A percentile compares a stretch with the other conserved stretches of the same genome.
These are phyloP conservation scores for Cutaneotrichosporon cyanovorans DNA, from an alignment of 1,284 basidiomycete species.

Conservation along the genomic window DNA sequence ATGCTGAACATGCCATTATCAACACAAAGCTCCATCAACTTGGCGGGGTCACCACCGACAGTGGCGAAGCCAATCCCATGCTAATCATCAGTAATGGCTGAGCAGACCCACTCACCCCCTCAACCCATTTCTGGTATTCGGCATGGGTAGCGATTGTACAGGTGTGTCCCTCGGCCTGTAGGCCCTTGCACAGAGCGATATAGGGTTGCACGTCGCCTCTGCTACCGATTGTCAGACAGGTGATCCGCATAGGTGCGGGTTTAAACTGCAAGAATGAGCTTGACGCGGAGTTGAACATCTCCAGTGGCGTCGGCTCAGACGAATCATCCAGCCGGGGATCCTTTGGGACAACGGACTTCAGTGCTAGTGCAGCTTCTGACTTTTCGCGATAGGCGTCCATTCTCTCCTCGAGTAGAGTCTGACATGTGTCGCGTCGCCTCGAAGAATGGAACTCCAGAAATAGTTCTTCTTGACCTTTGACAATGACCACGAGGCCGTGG, in stretches of 20 bases:
- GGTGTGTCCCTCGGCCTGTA: conserved; percentile 54
- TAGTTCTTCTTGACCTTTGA: conserved; percentile 92
- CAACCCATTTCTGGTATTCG: conserved; percentile 57
- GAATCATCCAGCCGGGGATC: neutral
- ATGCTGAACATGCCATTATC: conserved; percentile 96
- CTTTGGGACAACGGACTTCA: neutral
- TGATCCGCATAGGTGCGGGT: conserved; percentile 76
- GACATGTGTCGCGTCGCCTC: conserved; percentile 69
- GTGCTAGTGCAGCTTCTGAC: conserved; percentile 8
- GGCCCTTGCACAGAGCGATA: conserved; percentile 55
- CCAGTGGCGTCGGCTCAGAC: conserved; percentile 4
- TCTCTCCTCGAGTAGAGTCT: conserved; percentile 65
- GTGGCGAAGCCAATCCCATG: conserved; percentile 87
- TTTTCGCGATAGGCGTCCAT: conserved; percentile 56
- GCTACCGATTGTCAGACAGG: conserved; percentile 79
- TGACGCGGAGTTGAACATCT: conserved; percentile 84
- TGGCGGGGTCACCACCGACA: conserved; percentile 75
- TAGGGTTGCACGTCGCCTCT: conserved; percentile 51
- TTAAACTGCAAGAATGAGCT: conserved; percentile 93
- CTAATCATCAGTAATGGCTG: conserved; percentile 45
- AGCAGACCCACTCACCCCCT: conserved; percentile 53
- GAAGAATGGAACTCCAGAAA: conserved; percentile 86
- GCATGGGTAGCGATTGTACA: conserved; percentile 55
- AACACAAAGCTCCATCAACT: conserved; percentile 61
- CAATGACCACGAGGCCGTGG: conserved; percentile 77